A percentile compares a stretch with the other conserved stretches of the same genome.
phyloP scores from a whole-genome alignment of 2,329 filamentous ascomycete species.

The Diaporthe aspalathi region DNA sequence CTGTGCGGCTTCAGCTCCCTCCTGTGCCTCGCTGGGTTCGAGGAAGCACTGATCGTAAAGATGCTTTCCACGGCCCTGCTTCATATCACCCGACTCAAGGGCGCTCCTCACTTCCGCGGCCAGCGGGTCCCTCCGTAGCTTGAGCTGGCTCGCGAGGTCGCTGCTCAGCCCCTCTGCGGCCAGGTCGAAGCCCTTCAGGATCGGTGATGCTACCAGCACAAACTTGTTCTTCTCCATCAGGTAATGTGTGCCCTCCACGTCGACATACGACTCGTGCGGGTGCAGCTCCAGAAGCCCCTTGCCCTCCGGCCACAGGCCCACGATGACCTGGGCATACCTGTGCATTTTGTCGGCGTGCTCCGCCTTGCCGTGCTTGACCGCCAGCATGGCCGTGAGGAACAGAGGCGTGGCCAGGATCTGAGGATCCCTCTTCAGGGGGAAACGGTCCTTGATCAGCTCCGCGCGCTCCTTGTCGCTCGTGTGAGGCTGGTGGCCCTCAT shows the following conservation, averaged over 20 bases:
- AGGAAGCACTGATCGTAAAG: constrained; percentile 50
- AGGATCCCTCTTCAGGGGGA: constrained; percentile 55
- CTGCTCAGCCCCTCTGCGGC: constrained; percentile 51
- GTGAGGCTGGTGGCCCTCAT: constrained; percentile 51
- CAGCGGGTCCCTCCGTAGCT: constrained; percentile 39
- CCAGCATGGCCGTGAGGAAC: constrained; percentile 57
- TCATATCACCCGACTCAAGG: constrained; percentile 37
- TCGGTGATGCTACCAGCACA: constrained; percentile 49
- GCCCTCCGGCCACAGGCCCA: constrained; percentile 55
- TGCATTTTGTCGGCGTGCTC: constrained; percentile 51
- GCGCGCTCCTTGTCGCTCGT: constrained; percentile 36
- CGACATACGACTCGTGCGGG: constrained; percentile 47
- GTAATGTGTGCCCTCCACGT: constrained; percentile 47
- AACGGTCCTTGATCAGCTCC: constrained; percentile 40
- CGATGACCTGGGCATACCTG: constrained; percentile 52
- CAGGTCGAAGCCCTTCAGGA: constrained; percentile 58
- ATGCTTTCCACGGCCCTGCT: constrained; percentile 39
- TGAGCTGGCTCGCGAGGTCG: constrained; percentile 53
- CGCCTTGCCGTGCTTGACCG: constrained; percentile 47
- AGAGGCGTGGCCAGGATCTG: constrained; percentile 56
- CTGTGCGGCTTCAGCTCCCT: constrained; percentile 29
- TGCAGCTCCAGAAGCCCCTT: constrained; percentile 53
- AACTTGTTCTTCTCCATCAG: constrained; percentile 51
- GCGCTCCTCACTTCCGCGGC: constrained; percentile 45
- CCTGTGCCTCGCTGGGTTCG: constrained; percentile 8